Evolutionary conservation across 306 rosid genomes (phyloP).

Genomic region (Pachyrhizus erosus): DNA sequence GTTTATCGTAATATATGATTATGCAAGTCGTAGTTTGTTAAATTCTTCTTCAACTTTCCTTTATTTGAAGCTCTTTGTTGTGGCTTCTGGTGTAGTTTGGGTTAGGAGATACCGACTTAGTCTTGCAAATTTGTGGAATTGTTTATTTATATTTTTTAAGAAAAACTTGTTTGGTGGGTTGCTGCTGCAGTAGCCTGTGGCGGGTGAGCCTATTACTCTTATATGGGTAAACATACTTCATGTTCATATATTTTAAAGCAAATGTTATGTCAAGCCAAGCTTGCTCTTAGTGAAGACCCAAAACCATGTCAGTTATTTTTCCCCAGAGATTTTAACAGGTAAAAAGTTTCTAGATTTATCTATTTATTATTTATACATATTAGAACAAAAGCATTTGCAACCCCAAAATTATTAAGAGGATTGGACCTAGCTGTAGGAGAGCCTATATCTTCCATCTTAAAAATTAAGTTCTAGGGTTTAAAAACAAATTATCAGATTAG

Average conservation of each 20-base stretch:
- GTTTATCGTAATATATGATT: background rate
- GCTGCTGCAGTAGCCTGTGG: background rate
- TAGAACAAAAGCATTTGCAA: slow-evolving; percentile 4
- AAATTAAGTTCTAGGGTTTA: slow-evolving; percentile 38
- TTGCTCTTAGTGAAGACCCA: background rate
- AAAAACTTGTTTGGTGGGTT: slow-evolving; percentile 6
- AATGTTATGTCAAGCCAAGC: background rate
- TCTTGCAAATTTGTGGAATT: background rate
- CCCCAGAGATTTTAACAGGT: background rate
- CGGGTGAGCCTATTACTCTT: slow-evolving; percentile 7
- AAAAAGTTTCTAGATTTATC: background rate
- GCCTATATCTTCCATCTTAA: background rate
- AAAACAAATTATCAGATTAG: background rate
- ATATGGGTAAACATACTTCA: background rate
- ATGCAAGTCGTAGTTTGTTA: background rate
- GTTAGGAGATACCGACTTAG: background rate
- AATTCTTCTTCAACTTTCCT: background rate
- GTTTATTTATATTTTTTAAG: background rate
- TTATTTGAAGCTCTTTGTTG: background rate
- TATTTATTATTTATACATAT: background rate
- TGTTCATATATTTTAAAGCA: background rate
- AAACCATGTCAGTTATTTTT: background rate
- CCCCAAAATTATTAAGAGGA: background rate
- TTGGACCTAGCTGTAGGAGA: background rate
- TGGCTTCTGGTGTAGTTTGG: slow-evolving; percentile 23